Conservation (phyloP, 2,329 filamentous ascomycete species). For the Sclerotinia glacialis region DNA sequence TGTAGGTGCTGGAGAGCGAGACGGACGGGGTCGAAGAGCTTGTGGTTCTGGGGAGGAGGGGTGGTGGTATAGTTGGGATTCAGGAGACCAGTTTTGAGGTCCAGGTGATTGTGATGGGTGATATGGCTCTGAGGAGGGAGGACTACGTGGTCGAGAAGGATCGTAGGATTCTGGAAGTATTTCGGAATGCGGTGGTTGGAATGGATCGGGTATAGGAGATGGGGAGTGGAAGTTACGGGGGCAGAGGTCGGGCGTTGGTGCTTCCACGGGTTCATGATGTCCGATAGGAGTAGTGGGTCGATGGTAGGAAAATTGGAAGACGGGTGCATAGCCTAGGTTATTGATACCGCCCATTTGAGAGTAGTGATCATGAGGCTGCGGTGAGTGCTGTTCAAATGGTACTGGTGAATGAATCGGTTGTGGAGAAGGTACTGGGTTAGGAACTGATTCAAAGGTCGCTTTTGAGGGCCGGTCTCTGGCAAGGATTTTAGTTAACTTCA, state of each 20-base stretch:
- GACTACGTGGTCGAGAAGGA: not conserved
- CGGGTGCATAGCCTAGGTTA: slow-evolving; percentile 11
- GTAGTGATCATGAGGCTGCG: not conserved
- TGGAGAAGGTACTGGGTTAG: slow-evolving; percentile 5
- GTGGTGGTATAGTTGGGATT: not conserved
- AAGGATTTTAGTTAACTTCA: not conserved
- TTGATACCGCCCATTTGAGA: slow-evolving; percentile 6
- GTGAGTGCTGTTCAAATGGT: not conserved
- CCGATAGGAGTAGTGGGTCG: slow-evolving; percentile 4
- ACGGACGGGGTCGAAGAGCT: slow-evolving; percentile 3
- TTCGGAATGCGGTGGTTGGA: slow-evolving; percentile 16
- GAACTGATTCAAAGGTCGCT: slow-evolving; percentile 5
- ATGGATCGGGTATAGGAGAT: not conserved
- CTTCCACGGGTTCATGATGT: slow-evolving; percentile 3
- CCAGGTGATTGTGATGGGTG: slow-evolving; percentile 9
- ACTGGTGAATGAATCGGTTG: not conserved
- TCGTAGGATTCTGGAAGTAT: slow-evolving; percentile 14
- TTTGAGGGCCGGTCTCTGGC: not conserved
- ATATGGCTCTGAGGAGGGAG: not conserved
- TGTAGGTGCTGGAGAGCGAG: slow-evolving; percentile 6
- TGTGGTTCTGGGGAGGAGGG: not conserved
- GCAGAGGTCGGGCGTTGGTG: slow-evolving; percentile 14
- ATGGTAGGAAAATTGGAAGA: slow-evolving; percentile 13
- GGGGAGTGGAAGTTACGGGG: slow-evolving; percentile 2
- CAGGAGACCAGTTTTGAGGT: slow-evolving; percentile 1